A percentile compares a stretch with the other conserved stretches of the same genome.
These are phyloP conservation scores for Mycena venus DNA, from an alignment of 768 basidiomycete species.

Conservation along the genomic window DNA sequence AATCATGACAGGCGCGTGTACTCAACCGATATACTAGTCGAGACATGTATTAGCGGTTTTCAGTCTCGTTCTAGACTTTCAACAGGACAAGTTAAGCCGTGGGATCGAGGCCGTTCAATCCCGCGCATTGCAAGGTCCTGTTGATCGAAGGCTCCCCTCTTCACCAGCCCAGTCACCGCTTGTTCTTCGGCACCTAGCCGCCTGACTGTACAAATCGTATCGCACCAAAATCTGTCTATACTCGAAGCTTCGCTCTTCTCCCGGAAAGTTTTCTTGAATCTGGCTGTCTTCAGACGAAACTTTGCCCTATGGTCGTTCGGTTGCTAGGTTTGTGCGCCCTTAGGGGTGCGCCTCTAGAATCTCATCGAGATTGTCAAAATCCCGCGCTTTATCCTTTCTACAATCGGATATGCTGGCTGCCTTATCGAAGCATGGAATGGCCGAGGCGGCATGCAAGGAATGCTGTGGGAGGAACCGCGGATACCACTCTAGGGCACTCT, in stretches of 20 bases:
- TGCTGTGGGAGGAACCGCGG: background rate
- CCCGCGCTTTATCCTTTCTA: background rate
- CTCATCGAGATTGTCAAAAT: background rate
- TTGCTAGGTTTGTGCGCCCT: background rate
- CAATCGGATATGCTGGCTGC: background rate
- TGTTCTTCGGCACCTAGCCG: no score
- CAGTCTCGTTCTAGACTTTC: no score
- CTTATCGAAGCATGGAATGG: background rate
- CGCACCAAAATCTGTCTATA: no score
- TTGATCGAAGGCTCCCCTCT: no score
- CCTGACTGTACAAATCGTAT: no score
- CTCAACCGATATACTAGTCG: slow-evolving; percentile 3
- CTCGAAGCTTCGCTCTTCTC: no score
- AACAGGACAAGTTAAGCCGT: no score
- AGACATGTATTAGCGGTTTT: background rate
- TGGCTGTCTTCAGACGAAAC: no score
- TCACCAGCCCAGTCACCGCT: no score
- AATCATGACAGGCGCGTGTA: background rate
- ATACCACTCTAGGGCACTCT: background rate
- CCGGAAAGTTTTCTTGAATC: no score
- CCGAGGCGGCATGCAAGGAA: background rate
- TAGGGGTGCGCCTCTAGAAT: background rate
- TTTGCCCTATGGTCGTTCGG: background rate
- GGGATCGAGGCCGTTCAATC: no score
- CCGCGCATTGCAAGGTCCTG: no score